Conservation (phyloP, 768 basidiomycete genomes). For the Xerocomus potaroensis region DNA sequence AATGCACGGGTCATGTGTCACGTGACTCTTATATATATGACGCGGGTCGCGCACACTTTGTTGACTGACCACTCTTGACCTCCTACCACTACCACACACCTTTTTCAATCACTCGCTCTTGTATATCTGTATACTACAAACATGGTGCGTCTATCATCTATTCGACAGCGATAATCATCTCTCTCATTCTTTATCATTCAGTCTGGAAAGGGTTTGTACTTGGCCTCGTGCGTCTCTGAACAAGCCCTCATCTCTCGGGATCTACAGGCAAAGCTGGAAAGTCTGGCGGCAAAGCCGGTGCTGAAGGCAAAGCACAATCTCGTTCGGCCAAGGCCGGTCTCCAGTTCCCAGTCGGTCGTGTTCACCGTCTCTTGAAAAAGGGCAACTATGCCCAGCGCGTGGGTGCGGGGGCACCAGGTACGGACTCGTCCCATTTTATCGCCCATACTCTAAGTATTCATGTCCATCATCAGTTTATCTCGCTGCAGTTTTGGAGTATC, state of each 20-base stretch:
- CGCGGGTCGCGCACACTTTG: conserved; percentile 29
- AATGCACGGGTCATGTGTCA: conserved; percentile 14
- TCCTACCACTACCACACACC: conserved; percentile 28
- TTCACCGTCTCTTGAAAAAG: conserved; percentile 83
- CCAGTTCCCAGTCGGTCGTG: conserved; percentile 89
- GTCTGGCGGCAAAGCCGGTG: conserved; percentile 46
- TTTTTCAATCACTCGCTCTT: conserved; percentile 10
- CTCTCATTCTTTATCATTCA: conserved; percentile 9
- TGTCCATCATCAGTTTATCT: conserved; percentile 60
- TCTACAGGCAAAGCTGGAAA: conserved; percentile 46
- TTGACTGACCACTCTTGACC: conserved; percentile 30
- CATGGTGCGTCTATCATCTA: conserved; percentile 22
- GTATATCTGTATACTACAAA: conserved; percentile 20
- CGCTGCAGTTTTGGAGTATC: conserved; percentile 87
- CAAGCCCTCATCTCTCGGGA: conserved; percentile 7
- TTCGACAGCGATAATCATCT: neutral
- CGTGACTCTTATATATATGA: conserved; percentile 34
- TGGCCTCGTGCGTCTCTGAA: neutral
- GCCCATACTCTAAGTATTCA: neutral
- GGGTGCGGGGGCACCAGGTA: conserved; percentile 84
- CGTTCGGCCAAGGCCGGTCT: conserved; percentile 73
- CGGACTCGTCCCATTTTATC: conserved; percentile 8
- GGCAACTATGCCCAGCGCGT: conserved; percentile 88
- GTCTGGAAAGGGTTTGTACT: conserved; percentile 32
- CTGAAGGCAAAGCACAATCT: conserved; percentile 56